Evolutionary conservation across 1,139 yeast genomes (phyloP).

Genomic region (Hemisphaericaspora xylanilytica): DNA sequence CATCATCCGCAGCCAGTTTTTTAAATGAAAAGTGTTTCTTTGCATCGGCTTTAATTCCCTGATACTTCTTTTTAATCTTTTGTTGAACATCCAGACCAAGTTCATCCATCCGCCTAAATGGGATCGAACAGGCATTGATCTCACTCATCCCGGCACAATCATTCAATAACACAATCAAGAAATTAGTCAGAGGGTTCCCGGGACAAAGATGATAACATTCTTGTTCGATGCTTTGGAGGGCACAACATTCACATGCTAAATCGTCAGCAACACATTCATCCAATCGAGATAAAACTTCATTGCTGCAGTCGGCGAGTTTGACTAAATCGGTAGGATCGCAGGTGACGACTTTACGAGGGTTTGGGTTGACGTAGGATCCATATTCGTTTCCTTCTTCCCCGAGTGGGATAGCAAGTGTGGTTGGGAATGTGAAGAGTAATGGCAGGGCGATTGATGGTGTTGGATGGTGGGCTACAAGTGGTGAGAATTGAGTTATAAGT

Average conservation of each 20-base stretch:
- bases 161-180: constrained; percentile 41
- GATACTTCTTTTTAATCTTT: constrained; percentile 2
- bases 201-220: constrained; percentile 50
- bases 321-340: constrained; percentile 45
- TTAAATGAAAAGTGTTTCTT: neutral
- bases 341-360: constrained; percentile 35
- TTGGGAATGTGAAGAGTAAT: neutral
- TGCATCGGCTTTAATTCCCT: neutral
- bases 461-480: neutral
- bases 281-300: constrained; percentile 41
- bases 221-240: constrained; percentile 45
- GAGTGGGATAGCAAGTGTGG: neutral
- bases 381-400: constrained; percentile 17
- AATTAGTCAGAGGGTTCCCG: constrained; percentile 47
- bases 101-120: constrained; percentile 33
- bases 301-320: constrained; percentile 43
- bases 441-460: neutral
- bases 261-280: constrained; percentile 53
- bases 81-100: too few relatives aligned
- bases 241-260: constrained; percentile 56
- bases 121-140: constrained; percentile 50
- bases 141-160: constrained; percentile 49
- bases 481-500: neutral
- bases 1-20: constrained; percentile 6
- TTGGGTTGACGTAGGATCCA: constrained; percentile 48